Base-by-base conservation (phyloP, 2,329 filamentous ascomycete genomes). In the Microsporum canis region DNA sequence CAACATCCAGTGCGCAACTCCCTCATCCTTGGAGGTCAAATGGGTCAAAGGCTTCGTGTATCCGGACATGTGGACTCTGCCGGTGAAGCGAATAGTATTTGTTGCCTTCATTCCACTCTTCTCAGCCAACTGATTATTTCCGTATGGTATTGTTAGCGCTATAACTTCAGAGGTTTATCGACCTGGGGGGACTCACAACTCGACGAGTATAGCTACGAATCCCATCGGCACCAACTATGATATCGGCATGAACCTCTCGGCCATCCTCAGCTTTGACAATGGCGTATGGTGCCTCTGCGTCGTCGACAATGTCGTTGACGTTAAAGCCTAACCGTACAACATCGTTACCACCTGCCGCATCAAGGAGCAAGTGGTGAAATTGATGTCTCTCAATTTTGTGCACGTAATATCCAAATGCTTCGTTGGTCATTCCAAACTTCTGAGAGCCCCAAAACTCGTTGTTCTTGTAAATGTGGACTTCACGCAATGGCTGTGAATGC, bases 21-120 rank as follows among this genome's bases (percentile, higher is more conserved):
- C 60, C 36, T 58, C 53, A 36, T 61, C 60, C 41, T 58, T 51
- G 5, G 60, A 29, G 17, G 43, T 41, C 14, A 61, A 41, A 33
- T 61, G 60, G 39, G 41, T 53, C 27, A 61, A 53, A n/a, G 60
- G 55, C 12, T 51, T 38, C 29, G 60, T 61, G 43, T 61, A 61
- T 14, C 60, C 60, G 6, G 60, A 61, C 60, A 61, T 61, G 56
- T 61, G 60, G 23, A 61, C 60, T 38, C 60, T 39, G 33, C 60
- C 60, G 33, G 38, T 61, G 55, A 61, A 61, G 34, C 60, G 53
- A 27, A 61, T 58, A 36, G 55, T 61, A 34, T 61, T 61, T 8
- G 56, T 51, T n/a, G 60, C 60, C 29, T 51, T 61, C 60, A 61
- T 61, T 41, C 60, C 60, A 23, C 55, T 61, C 41, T 58, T 58